phyloP scores from a whole-genome alignment of 805 yeast species.

The Brettanomyces bruxellensis region DNA sequence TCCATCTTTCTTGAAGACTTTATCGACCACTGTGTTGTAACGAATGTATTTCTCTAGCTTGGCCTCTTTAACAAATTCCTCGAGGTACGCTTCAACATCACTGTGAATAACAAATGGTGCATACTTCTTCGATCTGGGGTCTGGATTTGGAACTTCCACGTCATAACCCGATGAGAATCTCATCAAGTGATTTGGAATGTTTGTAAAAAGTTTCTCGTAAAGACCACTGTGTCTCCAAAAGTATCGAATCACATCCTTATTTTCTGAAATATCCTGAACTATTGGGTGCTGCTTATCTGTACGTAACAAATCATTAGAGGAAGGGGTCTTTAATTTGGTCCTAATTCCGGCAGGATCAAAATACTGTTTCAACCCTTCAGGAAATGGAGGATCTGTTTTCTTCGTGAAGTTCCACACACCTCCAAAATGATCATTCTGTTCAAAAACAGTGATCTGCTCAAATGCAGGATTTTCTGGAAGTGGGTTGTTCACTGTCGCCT shows the following conservation, averaged over 20 bases:
- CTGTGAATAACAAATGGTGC: constrained; percentile 13
- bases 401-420: constrained; percentile 29
- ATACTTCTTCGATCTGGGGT: constrained; percentile 7
- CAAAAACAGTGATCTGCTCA: constrained; percentile 29
- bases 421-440: constrained; percentile 28
- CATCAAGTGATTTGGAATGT: constrained; percentile 30
- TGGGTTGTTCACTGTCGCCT: not conserved
- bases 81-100: constrained; percentile 11
- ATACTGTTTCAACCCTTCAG: constrained; percentile 8
- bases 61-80: constrained; percentile 17
- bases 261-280: not conserved
- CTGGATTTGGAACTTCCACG: constrained; percentile 1
- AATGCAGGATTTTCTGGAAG: constrained; percentile 21
- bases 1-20: constrained; percentile 8
- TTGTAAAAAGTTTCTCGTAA: constrained; percentile 31
- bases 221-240: constrained; percentile 14
- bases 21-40: constrained; percentile 27
- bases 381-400: constrained; percentile 13
- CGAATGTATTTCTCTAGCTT: constrained; percentile 24
- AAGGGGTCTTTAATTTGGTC: constrained; percentile 5
- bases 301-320: not conserved
- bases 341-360: constrained; percentile 8
- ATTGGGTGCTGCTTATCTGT: not conserved
- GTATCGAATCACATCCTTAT: not conserved
- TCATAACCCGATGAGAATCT: constrained; percentile 29